Base-by-base conservation (phyloP, 805 yeast species). In the Metschnikowia reukaufii region DNA sequence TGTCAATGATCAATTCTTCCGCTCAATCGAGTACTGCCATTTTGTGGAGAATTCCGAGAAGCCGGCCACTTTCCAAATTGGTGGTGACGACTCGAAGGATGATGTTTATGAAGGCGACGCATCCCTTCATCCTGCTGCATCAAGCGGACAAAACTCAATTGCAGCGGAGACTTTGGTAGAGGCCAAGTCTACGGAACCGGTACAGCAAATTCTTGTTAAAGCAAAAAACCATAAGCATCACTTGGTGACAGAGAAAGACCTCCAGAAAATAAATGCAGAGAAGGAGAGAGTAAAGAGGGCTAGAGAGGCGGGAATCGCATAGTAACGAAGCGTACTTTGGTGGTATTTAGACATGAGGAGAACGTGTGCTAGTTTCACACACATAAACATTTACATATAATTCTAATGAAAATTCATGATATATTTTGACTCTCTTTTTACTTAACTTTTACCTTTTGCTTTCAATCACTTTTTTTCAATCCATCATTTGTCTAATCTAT, bases 221-320 rank as follows among this genome's bases (percentile, higher is more conserved):
- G 63, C 68, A 1, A 55, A 54, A 10, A 73, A 73, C 36, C 91
- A 86, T 59, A 66, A 60, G 4, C 95, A 86, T 63, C 87, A 84
- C 64, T 68, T 86, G 54, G 72, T 85, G 12, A 81, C 88, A 0
- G 89, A 83, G 54, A 84, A 82, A 17, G 86, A 84, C 39, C 63
- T 84, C 45, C 65, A 65, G 43, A 61, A 64, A 50, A 53, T 72
- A 15, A 59, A 64, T 20, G 48, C 52, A 44, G 76, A 72, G 47
- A 63, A 58, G 45, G 73, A 50, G n/a, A 35, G 50, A n/a, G 48
- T 50, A 10, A 49, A 47, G 27, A 36, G 48, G 19, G 39, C 47
- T 19, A 51, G 49, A 39, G 52, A 52, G 16, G 39, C 47, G 12
- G 55, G 53, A 17, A 47, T 49, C 35, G 51, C 55, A 12, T 52